Percentiles rank a stretch among this genome's conserved stretches.
Evolutionary conservation across 2,329 filamentous ascomycete species (phyloP).

Genomic region (Pseudogymnoascus sp.): DNA sequence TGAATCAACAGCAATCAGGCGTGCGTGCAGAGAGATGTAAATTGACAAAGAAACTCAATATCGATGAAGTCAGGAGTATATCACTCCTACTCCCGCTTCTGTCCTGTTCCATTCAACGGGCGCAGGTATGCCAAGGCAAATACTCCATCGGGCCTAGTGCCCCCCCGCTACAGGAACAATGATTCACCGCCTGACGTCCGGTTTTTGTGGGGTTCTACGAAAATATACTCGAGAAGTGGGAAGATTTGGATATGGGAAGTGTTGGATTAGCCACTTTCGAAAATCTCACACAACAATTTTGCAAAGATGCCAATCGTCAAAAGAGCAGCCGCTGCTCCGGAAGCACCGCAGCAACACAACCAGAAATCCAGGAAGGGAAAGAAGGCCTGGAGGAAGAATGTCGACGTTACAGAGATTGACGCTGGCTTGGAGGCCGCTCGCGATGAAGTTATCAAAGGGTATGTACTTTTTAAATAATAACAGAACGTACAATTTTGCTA

Average conservation of each 20-base stretch:
- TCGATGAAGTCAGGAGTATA: constrained; percentile 9
- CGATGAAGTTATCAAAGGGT: constrained; percentile 88
- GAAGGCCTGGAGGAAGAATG: constrained; percentile 98
- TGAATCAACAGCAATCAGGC: constrained; percentile 2
- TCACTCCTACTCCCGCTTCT: constrained; percentile 5
- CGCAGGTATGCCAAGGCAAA: constrained; percentile 5
- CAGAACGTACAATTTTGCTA: constrained; percentile 10
- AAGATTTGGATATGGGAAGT: constrained; percentile 9
- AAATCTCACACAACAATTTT: constrained; percentile 9
- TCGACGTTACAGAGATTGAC: constrained; percentile 82
- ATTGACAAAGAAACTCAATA: constrained; percentile 4
- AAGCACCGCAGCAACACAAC: constrained; percentile 70
- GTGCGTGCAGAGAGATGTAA: neutral
- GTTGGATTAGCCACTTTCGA: constrained; percentile 1
- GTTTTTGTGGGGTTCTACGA: constrained; percentile 5
- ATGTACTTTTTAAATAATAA: constrained; percentile 21
- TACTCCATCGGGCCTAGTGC: neutral
- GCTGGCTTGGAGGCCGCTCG: constrained; percentile 76
- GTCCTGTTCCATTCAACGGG: constrained; percentile 7
- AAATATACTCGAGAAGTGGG: constrained; percentile 1
- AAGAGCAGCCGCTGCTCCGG: constrained; percentile 36
- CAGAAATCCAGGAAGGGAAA: constrained; percentile 95
- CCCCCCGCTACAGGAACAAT: neutral
- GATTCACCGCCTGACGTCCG: neutral
- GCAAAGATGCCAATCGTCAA: constrained; percentile 28